Evolutionary conservation across 106 monocot species (phyloP), one percentile per base, ranked within the genome.

Genomic region (Phalaenopsis equestris): DNA sequence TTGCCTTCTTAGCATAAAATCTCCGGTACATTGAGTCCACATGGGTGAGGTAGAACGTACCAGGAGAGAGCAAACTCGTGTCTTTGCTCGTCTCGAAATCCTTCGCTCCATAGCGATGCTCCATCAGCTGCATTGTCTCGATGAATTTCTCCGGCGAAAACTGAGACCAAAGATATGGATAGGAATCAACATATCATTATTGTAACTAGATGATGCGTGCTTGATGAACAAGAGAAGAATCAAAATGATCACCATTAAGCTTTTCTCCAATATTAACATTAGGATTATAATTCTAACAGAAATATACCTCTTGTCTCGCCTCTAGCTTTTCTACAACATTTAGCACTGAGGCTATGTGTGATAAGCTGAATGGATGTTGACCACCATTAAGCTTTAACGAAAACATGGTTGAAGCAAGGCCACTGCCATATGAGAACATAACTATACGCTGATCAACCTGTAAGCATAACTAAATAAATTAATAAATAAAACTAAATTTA

Each of bases 361-460:
- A 86, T 55, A 97, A 42, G 73, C 67, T 87, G 80, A 93, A 97
- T 1, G 92, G 90, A 90, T 89, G 86, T 58, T 92, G 87, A 49
- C 93, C 87, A 10, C 83, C 81, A 6, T 85, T 80, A 77, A 92
- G 72, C 76, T 85, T 94, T 46, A 97, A 86, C 19, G 96, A 97
- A 82, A 97, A 97, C 86, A 97, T 89, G 7, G 91, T 83, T 1
- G 96, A 91, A 68, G 96, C 78, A 17, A 94, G 84, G 16, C 96
- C 96, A 76, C 96, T 94, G 24, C 96, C 96, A 81, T 97, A 97
- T 24, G 96, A 97, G 80, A 97, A 97, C 96, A 97, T 97, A 14
- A 97, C 83, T 46, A 92, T 78, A 17, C 92, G 85, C 75, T 89
- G 84, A 41, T 88, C 90, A 55, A 17, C 79, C 93, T 93, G 68